phyloP scores from a whole-genome alignment of 2,329 filamentous ascomycete genomes.

The Colletotrichum caudatum region DNA sequence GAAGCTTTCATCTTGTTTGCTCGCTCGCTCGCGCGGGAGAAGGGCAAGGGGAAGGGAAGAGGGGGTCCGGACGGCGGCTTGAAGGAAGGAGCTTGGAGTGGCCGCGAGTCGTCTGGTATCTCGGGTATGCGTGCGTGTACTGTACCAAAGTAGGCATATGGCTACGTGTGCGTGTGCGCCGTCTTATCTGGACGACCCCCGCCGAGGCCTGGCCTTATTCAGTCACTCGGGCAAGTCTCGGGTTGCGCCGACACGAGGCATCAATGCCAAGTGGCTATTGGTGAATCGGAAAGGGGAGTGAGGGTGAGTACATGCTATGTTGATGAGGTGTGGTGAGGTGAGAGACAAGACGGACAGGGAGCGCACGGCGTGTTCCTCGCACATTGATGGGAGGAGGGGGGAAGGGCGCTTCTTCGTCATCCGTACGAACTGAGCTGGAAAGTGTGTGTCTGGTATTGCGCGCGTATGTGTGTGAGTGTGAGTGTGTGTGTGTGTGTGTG shows the following conservation, averaged over 20 bases:
- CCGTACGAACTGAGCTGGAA: background rate
- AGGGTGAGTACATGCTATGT: background rate
- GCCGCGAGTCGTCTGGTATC: conserved; percentile 4
- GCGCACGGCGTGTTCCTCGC: conserved; percentile 23
- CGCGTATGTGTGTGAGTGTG: background rate
- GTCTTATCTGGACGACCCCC: conserved; percentile 10
- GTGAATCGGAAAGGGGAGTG: background rate
- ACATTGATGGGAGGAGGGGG: background rate
- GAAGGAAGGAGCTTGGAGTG: background rate
- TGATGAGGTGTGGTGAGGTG: conserved; percentile 29
- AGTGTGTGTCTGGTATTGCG: background rate
- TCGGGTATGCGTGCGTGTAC: background rate
- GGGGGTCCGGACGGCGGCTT: background rate
- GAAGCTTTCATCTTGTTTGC: conserved; percentile 31
- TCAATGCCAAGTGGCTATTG: conserved; percentile 20
- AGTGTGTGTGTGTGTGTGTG: background rate
- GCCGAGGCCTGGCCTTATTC: background rate
- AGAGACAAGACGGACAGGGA: conserved; percentile 26
- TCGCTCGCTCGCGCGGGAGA: conserved; percentile 4
- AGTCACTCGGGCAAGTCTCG: conserved; percentile 12
- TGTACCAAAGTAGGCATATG: background rate
- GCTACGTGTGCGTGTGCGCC: background rate
- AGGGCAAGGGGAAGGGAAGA: background rate
- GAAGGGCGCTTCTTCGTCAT: conserved; percentile 13
- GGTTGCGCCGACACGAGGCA: conserved; percentile 30